A percentile compares a stretch with the other conserved stretches of the same genome.
phyloP scores from a whole-genome alignment of 441 rosid species.

The Syzygium malaccense region DNA sequence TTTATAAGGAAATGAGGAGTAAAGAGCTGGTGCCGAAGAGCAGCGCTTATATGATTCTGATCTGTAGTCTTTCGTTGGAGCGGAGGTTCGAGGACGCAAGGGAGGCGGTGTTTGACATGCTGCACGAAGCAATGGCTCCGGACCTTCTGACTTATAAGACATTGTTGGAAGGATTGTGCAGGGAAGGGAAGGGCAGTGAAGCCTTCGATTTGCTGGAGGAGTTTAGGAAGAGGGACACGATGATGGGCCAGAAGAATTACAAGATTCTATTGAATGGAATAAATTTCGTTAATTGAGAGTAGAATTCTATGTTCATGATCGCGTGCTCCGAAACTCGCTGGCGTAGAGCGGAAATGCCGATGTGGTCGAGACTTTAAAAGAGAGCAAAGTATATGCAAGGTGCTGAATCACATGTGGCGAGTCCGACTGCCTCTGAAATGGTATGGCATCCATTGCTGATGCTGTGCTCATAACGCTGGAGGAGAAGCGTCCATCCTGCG shows the following conservation, averaged over 20 bases:
- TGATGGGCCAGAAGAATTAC: slow-evolving; percentile 65
- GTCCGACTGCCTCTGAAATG: neutral
- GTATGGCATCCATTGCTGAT: neutral
- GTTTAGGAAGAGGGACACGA: slow-evolving; percentile 53
- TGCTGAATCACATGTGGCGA: rapidly evolving
- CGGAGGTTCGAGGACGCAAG: slow-evolving; percentile 42
- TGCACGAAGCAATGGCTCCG: slow-evolving; percentile 47
- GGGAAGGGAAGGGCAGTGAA: slow-evolving; percentile 52
- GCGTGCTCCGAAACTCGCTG: rapidly evolving
- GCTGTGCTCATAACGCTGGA: neutral
- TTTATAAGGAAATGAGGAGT: slow-evolving; percentile 66
- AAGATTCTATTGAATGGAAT: slow-evolving; percentile 45
- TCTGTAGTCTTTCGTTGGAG: slow-evolving; percentile 71
- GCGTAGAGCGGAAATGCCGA: neutral
- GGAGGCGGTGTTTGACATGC: slow-evolving; percentile 52
- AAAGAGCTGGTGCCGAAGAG: slow-evolving; percentile 52
- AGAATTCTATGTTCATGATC: neutral
- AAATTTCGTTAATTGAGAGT: slow-evolving; percentile 25
- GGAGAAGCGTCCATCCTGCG: neutral
- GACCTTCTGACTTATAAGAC: slow-evolving; percentile 80
- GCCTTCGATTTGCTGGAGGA: slow-evolving; percentile 73
- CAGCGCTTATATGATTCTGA: slow-evolving; percentile 64
- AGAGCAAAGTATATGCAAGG: neutral
- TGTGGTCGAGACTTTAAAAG: neutral
- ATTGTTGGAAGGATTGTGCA: slow-evolving; percentile 63